These are phyloP conservation scores for Cladosporium phlei DNA, from an alignment of 2,329 filamentous ascomycete species.

Conservation along the genomic window DNA sequence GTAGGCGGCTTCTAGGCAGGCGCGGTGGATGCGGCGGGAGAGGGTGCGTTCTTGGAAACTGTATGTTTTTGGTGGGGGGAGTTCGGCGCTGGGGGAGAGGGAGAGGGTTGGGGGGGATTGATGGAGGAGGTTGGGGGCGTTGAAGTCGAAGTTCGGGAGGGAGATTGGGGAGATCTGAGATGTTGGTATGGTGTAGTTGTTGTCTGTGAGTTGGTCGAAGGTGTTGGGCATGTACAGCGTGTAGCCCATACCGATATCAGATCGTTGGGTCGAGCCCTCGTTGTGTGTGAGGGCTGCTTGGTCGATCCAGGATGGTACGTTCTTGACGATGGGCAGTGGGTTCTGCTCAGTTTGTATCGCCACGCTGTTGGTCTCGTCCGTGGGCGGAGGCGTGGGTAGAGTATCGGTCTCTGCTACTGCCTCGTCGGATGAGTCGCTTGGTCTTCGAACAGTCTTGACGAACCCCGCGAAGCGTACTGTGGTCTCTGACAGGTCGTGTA, in stretches of 20 bases:
- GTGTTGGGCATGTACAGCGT: conserved; percentile 17
- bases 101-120: not conserved
- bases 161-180: not conserved
- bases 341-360: not conserved
- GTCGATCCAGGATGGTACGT: conserved; percentile 27
- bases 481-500: conserved; percentile 21
- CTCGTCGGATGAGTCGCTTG: conserved; percentile 13
- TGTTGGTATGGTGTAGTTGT: conserved; percentile 1
- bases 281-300: conserved; percentile 15
- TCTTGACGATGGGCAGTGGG: conserved; percentile 13
- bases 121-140: too few species aligned
- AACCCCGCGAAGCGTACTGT: conserved; percentile 11
- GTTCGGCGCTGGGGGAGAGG: not conserved
- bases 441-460: conserved; percentile 23
- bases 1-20: conserved; percentile 59
- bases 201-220: conserved; percentile 6
- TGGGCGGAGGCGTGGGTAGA: too few species aligned
- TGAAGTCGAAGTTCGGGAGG: not conserved
- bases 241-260: conserved; percentile 24
- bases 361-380: too few species aligned
- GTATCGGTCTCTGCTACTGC: not conserved
- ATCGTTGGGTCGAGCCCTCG: conserved; percentile 1
- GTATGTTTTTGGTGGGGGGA: conserved; percentile 41
- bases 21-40: conserved; percentile 64
- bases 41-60: conserved; percentile 63